phyloP scores from a whole-genome alignment of 495 filamentous ascomycete species.

The Oleoguttula mirabilis region DNA sequence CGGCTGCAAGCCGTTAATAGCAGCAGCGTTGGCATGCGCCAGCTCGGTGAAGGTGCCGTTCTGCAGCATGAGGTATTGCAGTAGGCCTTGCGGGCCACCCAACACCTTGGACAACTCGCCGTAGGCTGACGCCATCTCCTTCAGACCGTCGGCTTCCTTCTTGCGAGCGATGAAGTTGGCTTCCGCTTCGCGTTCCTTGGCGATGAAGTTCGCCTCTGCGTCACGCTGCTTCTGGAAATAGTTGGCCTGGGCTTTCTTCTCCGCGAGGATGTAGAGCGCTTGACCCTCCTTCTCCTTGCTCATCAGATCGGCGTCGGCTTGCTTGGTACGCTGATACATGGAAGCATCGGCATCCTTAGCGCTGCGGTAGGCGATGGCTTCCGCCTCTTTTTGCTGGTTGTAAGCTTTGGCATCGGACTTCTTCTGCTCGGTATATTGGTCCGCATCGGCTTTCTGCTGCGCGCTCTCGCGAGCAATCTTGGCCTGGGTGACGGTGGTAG shows the following conservation, averaged over 20 bases:
- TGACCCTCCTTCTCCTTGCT: conserved; percentile 25
- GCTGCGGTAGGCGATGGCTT: conserved; percentile 21
- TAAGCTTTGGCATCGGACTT: conserved; percentile 24
- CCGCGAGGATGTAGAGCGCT: conserved; percentile 32
- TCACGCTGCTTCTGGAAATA: conserved; percentile 28
- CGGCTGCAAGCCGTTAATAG: conserved; percentile 64
- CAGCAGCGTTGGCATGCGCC: conserved; percentile 56
- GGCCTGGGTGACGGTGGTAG: conserved; percentile 63
- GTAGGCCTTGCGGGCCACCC: conserved; percentile 54
- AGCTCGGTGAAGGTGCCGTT: conserved; percentile 52
- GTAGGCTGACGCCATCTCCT: conserved; percentile 67
- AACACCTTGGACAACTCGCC: conserved; percentile 53
- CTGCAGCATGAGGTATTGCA: conserved; percentile 71
- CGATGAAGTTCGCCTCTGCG: conserved; percentile 28
- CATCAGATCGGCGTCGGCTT: conserved; percentile 12
- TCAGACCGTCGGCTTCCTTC: conserved; percentile 61
- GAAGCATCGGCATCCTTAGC: conserved; percentile 26
- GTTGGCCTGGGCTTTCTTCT: conserved; percentile 55
- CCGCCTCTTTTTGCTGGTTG: conserved; percentile 25
- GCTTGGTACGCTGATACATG: conserved; percentile 36
- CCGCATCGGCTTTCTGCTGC: conserved; percentile 62
- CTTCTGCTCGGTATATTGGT: conserved; percentile 36
- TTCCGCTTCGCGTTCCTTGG: conserved; percentile 29
- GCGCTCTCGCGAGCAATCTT: conserved; percentile 59
- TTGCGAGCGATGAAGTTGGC: conserved; percentile 36